Evolutionary conservation across 2,329 filamentous ascomycete species (phyloP).

Genomic region (Rutstroemia sp.): DNA sequence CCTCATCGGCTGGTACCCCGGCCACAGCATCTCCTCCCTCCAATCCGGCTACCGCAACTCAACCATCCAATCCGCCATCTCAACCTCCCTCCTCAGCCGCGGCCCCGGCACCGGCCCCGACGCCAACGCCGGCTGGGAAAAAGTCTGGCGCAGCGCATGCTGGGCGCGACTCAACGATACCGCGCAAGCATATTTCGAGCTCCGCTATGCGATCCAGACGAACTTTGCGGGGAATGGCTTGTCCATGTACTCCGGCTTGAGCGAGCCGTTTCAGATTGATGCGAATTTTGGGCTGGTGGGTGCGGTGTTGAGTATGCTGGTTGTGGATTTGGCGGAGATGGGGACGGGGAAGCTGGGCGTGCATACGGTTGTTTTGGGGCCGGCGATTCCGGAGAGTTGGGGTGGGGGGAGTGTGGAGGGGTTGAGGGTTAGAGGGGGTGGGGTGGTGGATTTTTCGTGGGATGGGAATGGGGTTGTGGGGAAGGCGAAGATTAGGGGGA

Average conservation of each 20-base stretch:
- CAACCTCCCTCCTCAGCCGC: slow-evolving; percentile 38
- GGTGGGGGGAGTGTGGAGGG: slow-evolving; percentile 37
- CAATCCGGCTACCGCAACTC: slow-evolving; percentile 36
- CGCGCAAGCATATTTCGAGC: slow-evolving; percentile 39
- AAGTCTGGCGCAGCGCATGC: slow-evolving; percentile 49
- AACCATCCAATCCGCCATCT: slow-evolving; percentile 38
- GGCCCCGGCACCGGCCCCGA: slow-evolving; percentile 40
- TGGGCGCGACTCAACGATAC: slow-evolving; percentile 49
- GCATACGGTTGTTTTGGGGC: slow-evolving; percentile 35
- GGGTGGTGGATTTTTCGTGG: slow-evolving; percentile 38
- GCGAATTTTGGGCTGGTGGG: slow-evolving; percentile 48
- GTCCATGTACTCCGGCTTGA: slow-evolving; percentile 41
- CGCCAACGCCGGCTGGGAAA: slow-evolving; percentile 49
- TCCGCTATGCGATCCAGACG: slow-evolving; percentile 40
- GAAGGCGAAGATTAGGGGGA: not conserved
- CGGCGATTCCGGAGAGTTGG: slow-evolving; percentile 40
- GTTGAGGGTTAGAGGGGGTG: slow-evolving; percentile 38
- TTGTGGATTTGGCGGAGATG: slow-evolving; percentile 40
- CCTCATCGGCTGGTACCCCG: slow-evolving; percentile 49
- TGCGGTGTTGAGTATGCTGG: slow-evolving; percentile 43
- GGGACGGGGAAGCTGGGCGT: slow-evolving; percentile 17
- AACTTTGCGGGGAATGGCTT: slow-evolving; percentile 46
- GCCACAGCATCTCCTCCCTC: slow-evolving; percentile 40
- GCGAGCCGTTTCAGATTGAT: slow-evolving; percentile 50
- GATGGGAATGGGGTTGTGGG: slow-evolving; percentile 18